A percentile compares a stretch with the other conserved stretches of the same genome.
These are phyloP conservation scores for Isatis tinctoria DNA, from an alignment of 345 rosid genomes.

Conservation along the genomic window DNA sequence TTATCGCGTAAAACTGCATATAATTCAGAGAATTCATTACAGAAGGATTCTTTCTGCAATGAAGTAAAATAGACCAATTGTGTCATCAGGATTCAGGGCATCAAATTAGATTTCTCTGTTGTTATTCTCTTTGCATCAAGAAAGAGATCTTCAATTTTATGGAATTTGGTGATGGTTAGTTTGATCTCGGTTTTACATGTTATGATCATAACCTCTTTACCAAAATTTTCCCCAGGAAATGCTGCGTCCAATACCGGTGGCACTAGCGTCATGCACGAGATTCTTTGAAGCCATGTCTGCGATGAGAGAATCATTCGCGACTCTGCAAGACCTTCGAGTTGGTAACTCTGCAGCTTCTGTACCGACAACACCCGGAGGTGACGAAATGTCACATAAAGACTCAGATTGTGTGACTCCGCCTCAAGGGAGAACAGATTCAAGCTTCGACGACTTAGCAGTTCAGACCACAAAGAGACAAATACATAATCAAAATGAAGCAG, in stretches of 20 bases:
- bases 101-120: not conserved
- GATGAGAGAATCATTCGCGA: constrained; percentile 94
- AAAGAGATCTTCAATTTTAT: too few species aligned
- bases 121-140: not conserved
- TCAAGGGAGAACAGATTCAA: constrained; percentile 62
- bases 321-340: constrained; percentile 81
- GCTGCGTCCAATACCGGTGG: constrained; percentile 98
- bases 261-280: constrained; percentile 94
- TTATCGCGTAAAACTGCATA: not conserved
- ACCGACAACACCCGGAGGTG: constrained; percentile 55
- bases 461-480: constrained; percentile 41
- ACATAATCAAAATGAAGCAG: constrained; percentile 37
- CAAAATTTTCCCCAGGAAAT: constrained; percentile 54
- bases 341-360: constrained; percentile 58
- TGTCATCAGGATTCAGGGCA: not conserved
- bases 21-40: not conserved
- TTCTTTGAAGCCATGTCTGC: constrained; percentile 99
- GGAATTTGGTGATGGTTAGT: too few species aligned
- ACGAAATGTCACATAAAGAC: constrained; percentile 40
- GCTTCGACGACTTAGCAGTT: constrained; percentile 61
- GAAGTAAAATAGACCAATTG: not conserved
- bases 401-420: constrained; percentile 66
- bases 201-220: not conserved
- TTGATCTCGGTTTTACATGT: too few species aligned
- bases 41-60: not conserved